Evolutionary conservation across 2,329 filamentous ascomycete genomes (phyloP).

Genomic region (Byssoonygena ceratinophila): DNA sequence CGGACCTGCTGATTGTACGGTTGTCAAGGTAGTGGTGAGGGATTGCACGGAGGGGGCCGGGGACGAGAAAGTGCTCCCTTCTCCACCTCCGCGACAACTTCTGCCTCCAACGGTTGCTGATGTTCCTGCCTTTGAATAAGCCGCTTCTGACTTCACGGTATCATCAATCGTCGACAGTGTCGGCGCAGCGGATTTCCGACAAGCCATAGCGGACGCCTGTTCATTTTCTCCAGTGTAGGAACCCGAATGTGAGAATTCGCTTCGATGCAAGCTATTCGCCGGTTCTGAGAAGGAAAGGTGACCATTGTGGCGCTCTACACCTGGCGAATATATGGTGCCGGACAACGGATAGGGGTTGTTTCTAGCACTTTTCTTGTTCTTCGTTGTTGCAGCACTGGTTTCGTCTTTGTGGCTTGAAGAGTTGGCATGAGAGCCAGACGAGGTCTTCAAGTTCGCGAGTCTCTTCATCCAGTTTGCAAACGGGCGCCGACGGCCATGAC

Average conservation of each 20-base stretch:
- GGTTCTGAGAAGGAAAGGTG: constrained; percentile 44
- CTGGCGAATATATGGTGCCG: constrained; percentile 43
- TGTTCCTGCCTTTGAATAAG: constrained; percentile 72
- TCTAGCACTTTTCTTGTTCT: constrained; percentile 51
- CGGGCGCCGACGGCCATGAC: constrained; percentile 64
- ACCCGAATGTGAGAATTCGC: constrained; percentile 46
- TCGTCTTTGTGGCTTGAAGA: constrained; percentile 35
- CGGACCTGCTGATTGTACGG: constrained; percentile 52
- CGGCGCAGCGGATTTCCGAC: constrained; percentile 62
- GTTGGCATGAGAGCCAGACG: constrained; percentile 28
- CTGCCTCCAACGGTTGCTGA: constrained; percentile 55
- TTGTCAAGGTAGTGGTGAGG: constrained; percentile 55
- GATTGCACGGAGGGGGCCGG: constrained; percentile 55
- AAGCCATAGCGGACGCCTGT: constrained; percentile 47
- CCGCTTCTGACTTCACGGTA: constrained; percentile 60
- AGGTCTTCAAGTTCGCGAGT: constrained; percentile 72
- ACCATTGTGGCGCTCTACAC: constrained; percentile 32
- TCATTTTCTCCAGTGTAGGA: constrained; percentile 52
- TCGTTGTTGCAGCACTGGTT: constrained; percentile 20
- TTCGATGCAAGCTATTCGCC: constrained; percentile 41
- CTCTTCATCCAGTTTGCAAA: constrained; percentile 94
- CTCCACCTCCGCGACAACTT: constrained; percentile 57
- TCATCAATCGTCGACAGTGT: constrained; percentile 79
- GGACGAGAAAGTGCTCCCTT: constrained; percentile 55
- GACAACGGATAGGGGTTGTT: constrained; percentile 93